These are phyloP conservation scores for Gypsophila paniculata DNA, from an alignment of 179 eudicot genomes.

Conservation along the genomic window DNA sequence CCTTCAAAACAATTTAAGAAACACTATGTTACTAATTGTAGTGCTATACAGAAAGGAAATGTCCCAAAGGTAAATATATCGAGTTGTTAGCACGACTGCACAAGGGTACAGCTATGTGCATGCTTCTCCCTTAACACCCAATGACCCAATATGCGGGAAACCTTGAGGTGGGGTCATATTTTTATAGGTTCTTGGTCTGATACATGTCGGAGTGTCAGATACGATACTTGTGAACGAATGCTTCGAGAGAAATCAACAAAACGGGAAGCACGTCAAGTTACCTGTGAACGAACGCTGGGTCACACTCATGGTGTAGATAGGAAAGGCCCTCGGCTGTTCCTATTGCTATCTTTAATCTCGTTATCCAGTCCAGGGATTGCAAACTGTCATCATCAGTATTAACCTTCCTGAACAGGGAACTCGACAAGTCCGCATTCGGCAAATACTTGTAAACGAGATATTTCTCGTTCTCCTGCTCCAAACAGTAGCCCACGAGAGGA, in stretches of 20 bases:
- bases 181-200: no score
- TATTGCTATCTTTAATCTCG: slow-evolving; percentile 74
- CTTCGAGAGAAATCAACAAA: slow-evolving; percentile 4
- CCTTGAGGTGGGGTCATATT: no score
- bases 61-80: neutral
- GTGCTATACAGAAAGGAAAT: neutral
- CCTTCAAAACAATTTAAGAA: slow-evolving; percentile 32
- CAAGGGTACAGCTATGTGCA: no score
- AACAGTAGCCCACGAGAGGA: slow-evolving; percentile 75
- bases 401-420: slow-evolving; percentile 47
- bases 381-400: slow-evolving; percentile 45
- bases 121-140: no score
- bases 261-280: slow-evolving; percentile 23
- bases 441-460: slow-evolving; percentile 69
- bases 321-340: slow-evolving; percentile 79
- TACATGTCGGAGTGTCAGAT: no score
- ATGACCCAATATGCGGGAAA: no score
- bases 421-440: slow-evolving; percentile 75
- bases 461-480: slow-evolving; percentile 70
- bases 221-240: neutral
- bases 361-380: slow-evolving; percentile 89
- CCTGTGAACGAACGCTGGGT: slow-evolving; percentile 87
- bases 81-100: no score
- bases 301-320: slow-evolving; percentile 83
- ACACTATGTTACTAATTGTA: neutral